phyloP scores from a whole-genome alignment of 106 monocot species.

The Narthecium ossifragum region DNA sequence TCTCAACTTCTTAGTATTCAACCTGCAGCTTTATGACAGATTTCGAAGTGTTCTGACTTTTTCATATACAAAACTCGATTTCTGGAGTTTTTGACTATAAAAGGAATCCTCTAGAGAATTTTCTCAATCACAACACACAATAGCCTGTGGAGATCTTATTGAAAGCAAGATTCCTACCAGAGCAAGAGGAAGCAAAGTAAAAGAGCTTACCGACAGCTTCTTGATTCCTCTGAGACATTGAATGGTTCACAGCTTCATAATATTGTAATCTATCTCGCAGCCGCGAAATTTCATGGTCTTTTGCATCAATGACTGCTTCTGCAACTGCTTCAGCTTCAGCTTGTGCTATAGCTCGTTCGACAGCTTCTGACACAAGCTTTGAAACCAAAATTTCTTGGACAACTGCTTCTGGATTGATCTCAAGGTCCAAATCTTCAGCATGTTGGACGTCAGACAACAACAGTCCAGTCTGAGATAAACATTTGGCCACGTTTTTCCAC shows the following conservation, averaged over 20 bases:
- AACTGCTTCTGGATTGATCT: conserved; percentile 20
- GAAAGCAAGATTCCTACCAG: too few species aligned
- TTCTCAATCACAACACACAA: too few species aligned
- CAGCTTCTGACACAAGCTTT: conserved; percentile 27
- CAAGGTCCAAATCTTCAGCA: conserved; percentile 9
- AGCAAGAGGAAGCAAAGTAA: background rate
- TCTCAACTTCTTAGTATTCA: too few species aligned
- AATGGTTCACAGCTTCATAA: conserved; percentile 54
- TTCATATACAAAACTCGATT: too few species aligned
- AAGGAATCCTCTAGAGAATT: too few species aligned
- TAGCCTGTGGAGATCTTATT: too few species aligned
- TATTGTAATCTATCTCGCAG: conserved; percentile 40
- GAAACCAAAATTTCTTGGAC: conserved; percentile 26
- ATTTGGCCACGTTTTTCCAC: conserved; percentile 18
- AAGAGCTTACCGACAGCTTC: conserved; percentile 31
- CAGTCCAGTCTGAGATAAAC: conserved; percentile 12
- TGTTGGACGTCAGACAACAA: conserved; percentile 5
- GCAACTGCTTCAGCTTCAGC: conserved; percentile 30
- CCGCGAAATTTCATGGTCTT: conserved; percentile 48
- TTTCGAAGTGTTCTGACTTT: too few species aligned
- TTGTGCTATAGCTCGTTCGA: conserved; percentile 27
- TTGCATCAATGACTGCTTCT: conserved; percentile 22
- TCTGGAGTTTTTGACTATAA: too few species aligned
- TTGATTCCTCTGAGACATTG: conserved; percentile 72
- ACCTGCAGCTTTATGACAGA: too few species aligned